Evolutionary conservation across 2,329 filamentous ascomycete species (phyloP).

Genomic region (Colletotrichum salicis): DNA sequence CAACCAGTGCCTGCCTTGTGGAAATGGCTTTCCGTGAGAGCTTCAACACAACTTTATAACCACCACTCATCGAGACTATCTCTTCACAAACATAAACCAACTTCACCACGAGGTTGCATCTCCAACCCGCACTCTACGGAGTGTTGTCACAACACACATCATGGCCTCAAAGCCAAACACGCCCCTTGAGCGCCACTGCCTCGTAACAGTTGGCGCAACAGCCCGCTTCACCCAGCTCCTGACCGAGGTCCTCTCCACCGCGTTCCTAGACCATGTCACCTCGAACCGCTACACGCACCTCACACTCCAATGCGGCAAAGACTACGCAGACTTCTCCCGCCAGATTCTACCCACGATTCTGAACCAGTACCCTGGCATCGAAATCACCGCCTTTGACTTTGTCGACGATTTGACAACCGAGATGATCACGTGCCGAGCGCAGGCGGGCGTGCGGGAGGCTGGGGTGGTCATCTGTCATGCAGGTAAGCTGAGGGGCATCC

Average conservation of each 20-base stretch:
- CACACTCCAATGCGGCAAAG: constrained; percentile 82
- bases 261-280: constrained; percentile 71
- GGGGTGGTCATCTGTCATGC: constrained; percentile 91
- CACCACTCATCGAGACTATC: neutral
- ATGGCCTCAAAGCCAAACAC: neutral
- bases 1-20: neutral
- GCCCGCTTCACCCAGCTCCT: constrained; percentile 83
- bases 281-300: constrained; percentile 75
- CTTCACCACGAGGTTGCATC: neutral
- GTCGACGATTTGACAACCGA: constrained; percentile 68
- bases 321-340: constrained; percentile 64
- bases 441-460: constrained; percentile 58
- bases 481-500: constrained; percentile 61
- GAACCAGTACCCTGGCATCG: constrained; percentile 51
- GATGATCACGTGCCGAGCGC: constrained; percentile 65
- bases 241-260: constrained; percentile 67
- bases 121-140: no score
- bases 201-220: constrained; percentile 93
- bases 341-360: constrained; percentile 37
- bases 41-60: neutral
- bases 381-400: constrained; percentile 74
- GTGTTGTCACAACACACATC: neutral
- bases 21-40: neutral
- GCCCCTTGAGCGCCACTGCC: constrained; percentile 62
- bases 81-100: neutral